These are phyloP conservation scores for Marchantia paleacea DNA, from an alignment of 225 moss, liverwort and hornwort species.

Conservation along the genomic window DNA sequence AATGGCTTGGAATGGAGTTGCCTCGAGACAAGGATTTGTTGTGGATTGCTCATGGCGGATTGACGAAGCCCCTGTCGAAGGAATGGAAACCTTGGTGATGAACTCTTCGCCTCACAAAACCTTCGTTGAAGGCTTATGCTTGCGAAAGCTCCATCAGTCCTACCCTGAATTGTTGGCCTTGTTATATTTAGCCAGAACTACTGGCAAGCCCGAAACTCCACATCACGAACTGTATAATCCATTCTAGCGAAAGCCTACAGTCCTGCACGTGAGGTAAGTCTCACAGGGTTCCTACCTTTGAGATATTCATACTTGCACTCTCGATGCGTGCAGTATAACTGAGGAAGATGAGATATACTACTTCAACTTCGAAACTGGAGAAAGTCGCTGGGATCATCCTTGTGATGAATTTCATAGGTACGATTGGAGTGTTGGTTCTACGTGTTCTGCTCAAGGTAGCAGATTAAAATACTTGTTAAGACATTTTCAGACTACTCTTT, in stretches of 20 bases:
- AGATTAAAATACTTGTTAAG: too few relatives aligned
- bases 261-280: not conserved
- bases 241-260: not conserved
- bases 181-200: too few relatives aligned
- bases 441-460: not conserved
- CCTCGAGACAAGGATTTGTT: slow-evolving; percentile 55
- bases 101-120: not conserved
- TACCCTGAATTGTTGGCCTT: not conserved
- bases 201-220: too few relatives aligned
- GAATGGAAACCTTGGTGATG: slow-evolving; percentile 67
- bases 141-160: slow-evolving; percentile 7
- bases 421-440: not conserved
- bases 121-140: not conserved
- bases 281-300: not conserved
- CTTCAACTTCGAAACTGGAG: slow-evolving; percentile 62
- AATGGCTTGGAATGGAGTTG: slow-evolving; percentile 70
- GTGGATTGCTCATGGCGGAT: slow-evolving; percentile 65
- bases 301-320: not conserved
- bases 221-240: too few relatives aligned
- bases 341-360: slow-evolving; percentile 71
- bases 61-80: slow-evolving; percentile 51
- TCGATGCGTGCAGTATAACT: slow-evolving; percentile 38
- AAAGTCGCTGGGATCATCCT: slow-evolving; percentile 74
- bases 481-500: too few relatives aligned
- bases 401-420: slow-evolving; percentile 65